These are phyloP conservation scores for Metrosideros polymorpha DNA, from an alignment of 441 rosid species.

Conservation along the genomic window DNA sequence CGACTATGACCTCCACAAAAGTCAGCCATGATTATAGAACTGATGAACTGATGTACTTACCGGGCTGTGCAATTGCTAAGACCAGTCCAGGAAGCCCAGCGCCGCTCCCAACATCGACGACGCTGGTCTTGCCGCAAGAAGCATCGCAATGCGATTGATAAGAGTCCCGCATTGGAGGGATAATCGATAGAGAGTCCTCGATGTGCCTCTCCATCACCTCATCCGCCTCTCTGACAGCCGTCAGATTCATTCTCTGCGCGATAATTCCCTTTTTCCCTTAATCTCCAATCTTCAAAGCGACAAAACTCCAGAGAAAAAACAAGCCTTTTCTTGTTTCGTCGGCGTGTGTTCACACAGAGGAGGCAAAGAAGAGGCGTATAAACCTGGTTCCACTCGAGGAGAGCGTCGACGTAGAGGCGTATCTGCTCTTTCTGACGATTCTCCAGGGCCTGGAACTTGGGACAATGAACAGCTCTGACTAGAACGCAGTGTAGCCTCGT, in stretches of 20 bases:
- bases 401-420: conserved; percentile 50
- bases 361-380: not conserved
- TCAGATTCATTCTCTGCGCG: conserved; percentile 72
- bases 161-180: conserved; percentile 44
- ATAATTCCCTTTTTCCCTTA: not conserved
- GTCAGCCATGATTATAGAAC: not conserved
- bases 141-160: conserved; percentile 27
- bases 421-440: conserved; percentile 52
- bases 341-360: not conserved
- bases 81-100: conserved; percentile 86
- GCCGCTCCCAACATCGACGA: conserved; percentile 85
- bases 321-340: not conserved
- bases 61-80: conserved; percentile 74
- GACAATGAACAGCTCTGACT: conserved; percentile 6
- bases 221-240: conserved; percentile 59
- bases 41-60: conserved; percentile 9
- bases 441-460: conserved; percentile 38
- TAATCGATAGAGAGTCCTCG: conserved; percentile 76
- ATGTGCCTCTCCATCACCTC: conserved; percentile 78
- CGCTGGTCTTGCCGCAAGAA: conserved; percentile 23
- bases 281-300: not conserved
- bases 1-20: not conserved
- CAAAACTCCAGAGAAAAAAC: not conserved
- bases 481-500: conserved; percentile 5
- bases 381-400: conserved; percentile 86